Evolutionary conservation across 1,284 basidiomycete genomes (phyloP), one percentile per base, ranked within the genome.

Genomic region (Ceratobasidium sp.): DNA sequence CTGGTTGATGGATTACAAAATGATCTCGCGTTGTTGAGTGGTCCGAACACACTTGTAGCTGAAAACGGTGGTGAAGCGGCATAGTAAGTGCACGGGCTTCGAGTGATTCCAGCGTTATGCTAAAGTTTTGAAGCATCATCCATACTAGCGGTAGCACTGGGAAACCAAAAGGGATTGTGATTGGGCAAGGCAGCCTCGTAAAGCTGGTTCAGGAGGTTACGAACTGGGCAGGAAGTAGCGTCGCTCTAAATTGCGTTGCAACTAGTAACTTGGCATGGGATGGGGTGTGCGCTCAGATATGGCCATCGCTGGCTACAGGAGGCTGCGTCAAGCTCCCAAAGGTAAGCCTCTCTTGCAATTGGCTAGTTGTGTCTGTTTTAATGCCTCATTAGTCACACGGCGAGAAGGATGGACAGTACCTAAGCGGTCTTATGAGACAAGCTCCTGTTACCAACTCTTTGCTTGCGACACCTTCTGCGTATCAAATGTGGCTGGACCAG

Each of bases 401-500:
- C 3, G 66, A 54, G n/a, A 52, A 54, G 23, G 66, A 68, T 68
- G 52, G 66, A 52, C 15, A 54, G 48, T 68, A 68, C 38, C 28
- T 68, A 20, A 54, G 50, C 66, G 48, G 13, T n/a, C 33, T 68
- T 1, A 68, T 54, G 66, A 68, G 33, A 28, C 17, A n/a, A 20
- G 48, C 28, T 54, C 65, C 65, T 4, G 13, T 9, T 17, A 46
- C 44, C 26, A 67, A 67, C 44, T 67, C 42, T 38, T 15, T 67
- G 3, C 26, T 20, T n/a, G 33, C 46, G 44, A 67, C 65, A 28
- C 33, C 65, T 15, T 26, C 66, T 9, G 66, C 66, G 12, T 40
- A 26, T 23, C 48, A 54, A n/a, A 68, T 68, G 66, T 68, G 66
- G 48, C 50, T 68, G 17, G 66, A 68, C 13, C 66, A 68, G n/a